Conservation (phyloP, 169 alveolate species). For the Plasmodium yoelii region DNA sequence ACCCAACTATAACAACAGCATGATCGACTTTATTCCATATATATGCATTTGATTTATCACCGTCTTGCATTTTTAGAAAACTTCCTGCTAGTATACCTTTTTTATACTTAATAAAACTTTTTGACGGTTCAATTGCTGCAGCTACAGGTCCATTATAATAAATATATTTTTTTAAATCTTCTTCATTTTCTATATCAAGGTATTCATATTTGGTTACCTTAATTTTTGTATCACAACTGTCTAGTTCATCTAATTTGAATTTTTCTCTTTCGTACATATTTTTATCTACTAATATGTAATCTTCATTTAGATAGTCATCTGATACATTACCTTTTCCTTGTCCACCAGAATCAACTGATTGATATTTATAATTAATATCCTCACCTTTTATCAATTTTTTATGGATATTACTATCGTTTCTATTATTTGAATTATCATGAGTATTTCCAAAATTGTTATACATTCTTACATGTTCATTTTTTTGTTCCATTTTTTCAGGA, state of each 20-base stretch:
- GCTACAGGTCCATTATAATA: constrained; percentile 75
- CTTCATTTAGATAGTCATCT: constrained; percentile 24
- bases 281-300: constrained; percentile 12
- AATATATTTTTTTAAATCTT: constrained; percentile 45
- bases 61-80: constrained; percentile 66
- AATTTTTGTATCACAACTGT: constrained; percentile 45
- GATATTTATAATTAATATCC: background rate
- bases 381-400: background rate
- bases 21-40: constrained; percentile 76
- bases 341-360: background rate
- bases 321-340: background rate
- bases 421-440: background rate
- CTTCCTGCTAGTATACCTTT: constrained; percentile 56
- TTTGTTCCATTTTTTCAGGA: background rate
- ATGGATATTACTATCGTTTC: too few relatives aligned
- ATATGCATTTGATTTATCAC: constrained; percentile 55
- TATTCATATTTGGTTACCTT: constrained; percentile 51
- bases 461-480: background rate
- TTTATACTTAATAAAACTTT: constrained; percentile 15
- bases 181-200: constrained; percentile 70
- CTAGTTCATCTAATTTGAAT: background rate
- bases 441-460: background rate
- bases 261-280: background rate
- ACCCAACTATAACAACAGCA: constrained; percentile 76
- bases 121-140: constrained; percentile 75